These are phyloP conservation scores for Eutypella sp. DNA, from an alignment of 2,329 filamentous ascomycete genomes.

Conservation along the genomic window DNA sequence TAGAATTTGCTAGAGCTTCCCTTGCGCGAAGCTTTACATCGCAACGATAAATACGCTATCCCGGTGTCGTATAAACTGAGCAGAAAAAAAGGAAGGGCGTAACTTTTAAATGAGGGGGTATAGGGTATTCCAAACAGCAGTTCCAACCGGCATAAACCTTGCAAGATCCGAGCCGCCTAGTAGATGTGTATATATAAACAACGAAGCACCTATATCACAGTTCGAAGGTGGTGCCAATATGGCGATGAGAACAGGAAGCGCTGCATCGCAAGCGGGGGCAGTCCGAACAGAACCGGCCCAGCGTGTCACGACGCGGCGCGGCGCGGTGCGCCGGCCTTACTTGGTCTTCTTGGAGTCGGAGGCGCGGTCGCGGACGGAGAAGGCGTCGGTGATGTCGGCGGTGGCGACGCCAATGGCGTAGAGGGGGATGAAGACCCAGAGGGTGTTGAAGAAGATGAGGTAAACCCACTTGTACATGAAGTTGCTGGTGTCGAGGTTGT, in stretches of 20 bases:
- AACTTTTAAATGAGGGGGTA: no score
- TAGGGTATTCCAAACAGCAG: background rate
- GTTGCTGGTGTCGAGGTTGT: slow-evolving; percentile 60
- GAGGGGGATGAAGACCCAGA: slow-evolving; percentile 61
- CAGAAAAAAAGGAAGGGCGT: no score
- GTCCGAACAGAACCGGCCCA: no score
- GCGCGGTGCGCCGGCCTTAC: no score
- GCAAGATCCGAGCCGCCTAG: background rate
- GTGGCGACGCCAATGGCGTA: slow-evolving; percentile 54
- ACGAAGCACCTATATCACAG: background rate
- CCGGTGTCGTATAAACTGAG: no score
- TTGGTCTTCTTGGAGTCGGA: slow-evolving; percentile 28
- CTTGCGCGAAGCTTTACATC: no score
- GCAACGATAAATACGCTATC: no score
- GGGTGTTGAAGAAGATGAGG: slow-evolving; percentile 62
- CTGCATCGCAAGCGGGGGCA: no score
- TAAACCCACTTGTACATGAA: slow-evolving; percentile 67
- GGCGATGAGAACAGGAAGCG: background rate
- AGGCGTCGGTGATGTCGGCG: slow-evolving; percentile 50
- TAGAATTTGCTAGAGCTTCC: no score
- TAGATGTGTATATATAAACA: background rate
- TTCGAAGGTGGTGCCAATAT: background rate
- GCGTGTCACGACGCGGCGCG: no score
- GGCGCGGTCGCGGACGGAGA: slow-evolving; percentile 34
- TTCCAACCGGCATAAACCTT: background rate